Base-by-base conservation (phyloP, 2,329 filamentous ascomycete genomes). In the Neurospora sp. region DNA sequence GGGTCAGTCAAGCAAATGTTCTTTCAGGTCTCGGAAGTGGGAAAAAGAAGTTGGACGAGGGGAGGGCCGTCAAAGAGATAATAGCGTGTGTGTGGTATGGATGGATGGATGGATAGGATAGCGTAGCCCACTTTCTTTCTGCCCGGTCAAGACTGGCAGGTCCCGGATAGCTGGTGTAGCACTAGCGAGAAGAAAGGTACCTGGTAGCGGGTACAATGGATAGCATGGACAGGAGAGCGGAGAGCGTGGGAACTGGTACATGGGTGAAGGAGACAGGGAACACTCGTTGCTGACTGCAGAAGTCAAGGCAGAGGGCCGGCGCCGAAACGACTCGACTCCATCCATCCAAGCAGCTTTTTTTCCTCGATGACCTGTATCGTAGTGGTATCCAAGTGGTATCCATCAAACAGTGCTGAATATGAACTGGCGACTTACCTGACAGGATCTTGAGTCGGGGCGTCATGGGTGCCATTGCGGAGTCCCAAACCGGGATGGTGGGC, bases 391-490 rank as follows among this genome's bases (percentile, higher is more conserved):
- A 19, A 46, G 71, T 71, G 72, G 73, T 69, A 73, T 70, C 73
- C 70, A 66, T 69, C 72, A 75, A 76, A 74, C 70, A 71, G 40
- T 69, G 69, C 67, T 72, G 77, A 68, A 69, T 66, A 66, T 72
- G 77, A 68, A 69, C 57, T 43, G 72, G 68, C 68, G 75, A 85
- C 86, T 81, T 81, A 88, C 86, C 86, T 84, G 85, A 86, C 78
- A 87, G 82, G 80, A 87, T 83, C 82, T 84, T 87, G 80, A 85
- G 83, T 81, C 85, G 85, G 80, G 86, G 85, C 79, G 85, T 82
- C 79, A 83, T 81, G 80, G 86, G 85, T 81, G 85, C 85, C 86
- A 88, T 88, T 80, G 80, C 83, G 79, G 79, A 77, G 78, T 74
- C 80, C 79, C 75, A 77, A 79, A 79, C 75, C 74, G 78, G 79